Evolutionary conservation across 495 filamentous ascomycete species (phyloP), one percentile per base, ranked within the genome.

Genomic region (Penicillium parvum): DNA sequence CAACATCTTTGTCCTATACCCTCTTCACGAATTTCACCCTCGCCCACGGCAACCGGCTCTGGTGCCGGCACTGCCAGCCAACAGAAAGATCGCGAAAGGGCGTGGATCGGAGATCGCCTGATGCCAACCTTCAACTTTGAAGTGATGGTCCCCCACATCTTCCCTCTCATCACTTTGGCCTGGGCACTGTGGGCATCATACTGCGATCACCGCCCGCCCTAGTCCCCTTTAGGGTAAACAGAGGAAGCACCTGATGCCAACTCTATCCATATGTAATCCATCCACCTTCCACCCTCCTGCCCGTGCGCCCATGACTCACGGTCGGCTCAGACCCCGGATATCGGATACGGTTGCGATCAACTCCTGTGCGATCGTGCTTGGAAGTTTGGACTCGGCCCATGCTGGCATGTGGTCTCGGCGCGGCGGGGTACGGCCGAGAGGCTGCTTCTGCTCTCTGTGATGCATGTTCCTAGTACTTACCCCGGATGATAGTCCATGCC

Each of bases 291-390:
- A n/a, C n/a, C n/a, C n/a, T 19, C 30, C 9, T 7, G 28, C 11
- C 52, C 52, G 52, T 57, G 53, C 52, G 49, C 40, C 14, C 32
- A 42, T 60, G 56, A 60, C 43, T 60, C 56, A 59, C 43, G 37
- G 49, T 55, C 41, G 47, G 44, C 51, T 50, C 43, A 20, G 18
- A 28, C 32, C 36, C 41, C 45, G 23, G 39, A 28, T n/a, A 15
- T 42, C 28, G 45, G 39, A 37, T 28, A n/a, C n/a, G 33, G 12
- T 32, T 32, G 40, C 37, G 42, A 28, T 42, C 29, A 26, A n/a
- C 27, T 29, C 8, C 27, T 11, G 5, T 29, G 1, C 8, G 6
- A 30, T 30, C 2, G 8, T 27, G 8, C 25, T 7, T 27, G n/a
- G 25, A n/a, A 9, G 8, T 14, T 30, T 15, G 28, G 28, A 32